Evolutionary conservation across 2,329 filamentous ascomycete genomes (phyloP).

Genomic region (Colletotrichum lupini): DNA sequence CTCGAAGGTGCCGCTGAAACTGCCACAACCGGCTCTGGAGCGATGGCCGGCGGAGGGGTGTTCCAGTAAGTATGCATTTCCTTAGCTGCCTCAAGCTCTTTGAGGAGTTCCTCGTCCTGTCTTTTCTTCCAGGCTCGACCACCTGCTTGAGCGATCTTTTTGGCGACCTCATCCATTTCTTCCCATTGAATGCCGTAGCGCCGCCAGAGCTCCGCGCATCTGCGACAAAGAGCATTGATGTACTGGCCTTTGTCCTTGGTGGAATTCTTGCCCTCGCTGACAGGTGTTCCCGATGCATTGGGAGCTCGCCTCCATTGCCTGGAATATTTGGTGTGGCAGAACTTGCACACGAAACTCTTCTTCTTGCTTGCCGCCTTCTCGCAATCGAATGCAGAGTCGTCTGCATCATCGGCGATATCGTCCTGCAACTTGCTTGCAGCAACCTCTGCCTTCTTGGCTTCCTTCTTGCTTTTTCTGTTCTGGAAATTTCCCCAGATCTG

Average conservation of each 20-base stretch:
- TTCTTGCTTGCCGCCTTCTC: constrained; percentile 85
- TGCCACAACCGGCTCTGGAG: constrained; percentile 44
- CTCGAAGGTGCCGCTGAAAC: constrained; percentile 44
- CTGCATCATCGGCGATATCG: constrained; percentile 90
- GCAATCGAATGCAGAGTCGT: constrained; percentile 95
- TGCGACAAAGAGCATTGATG: constrained; percentile 85
- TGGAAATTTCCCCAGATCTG: constrained; percentile 92
- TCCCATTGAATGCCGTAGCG: constrained; percentile 97
- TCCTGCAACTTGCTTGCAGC: constrained; percentile 83
- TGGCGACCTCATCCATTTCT: constrained; percentile 88
- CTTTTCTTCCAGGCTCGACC: constrained; percentile 88
- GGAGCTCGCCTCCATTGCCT: constrained; percentile 94
- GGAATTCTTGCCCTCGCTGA: constrained; percentile 74
- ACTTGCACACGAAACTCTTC: constrained; percentile 91
- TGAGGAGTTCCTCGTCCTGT: constrained; percentile 90
- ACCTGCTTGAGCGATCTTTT: constrained; percentile 84
- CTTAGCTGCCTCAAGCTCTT: constrained; percentile 75
- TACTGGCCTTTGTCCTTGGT: constrained; percentile 84
- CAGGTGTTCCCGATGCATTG: constrained; percentile 76
- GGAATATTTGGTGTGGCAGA: constrained; percentile 83
- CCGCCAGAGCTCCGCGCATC: constrained; percentile 93
- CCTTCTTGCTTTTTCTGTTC: constrained; percentile 90
- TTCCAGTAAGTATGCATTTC: constrained; percentile 64
- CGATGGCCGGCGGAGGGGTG: constrained; percentile 45
- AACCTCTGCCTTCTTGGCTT: constrained; percentile 79